Base-by-base conservation (phyloP, 2,329 filamentous ascomycete genomes). In the Alternaria brassicicola region DNA sequence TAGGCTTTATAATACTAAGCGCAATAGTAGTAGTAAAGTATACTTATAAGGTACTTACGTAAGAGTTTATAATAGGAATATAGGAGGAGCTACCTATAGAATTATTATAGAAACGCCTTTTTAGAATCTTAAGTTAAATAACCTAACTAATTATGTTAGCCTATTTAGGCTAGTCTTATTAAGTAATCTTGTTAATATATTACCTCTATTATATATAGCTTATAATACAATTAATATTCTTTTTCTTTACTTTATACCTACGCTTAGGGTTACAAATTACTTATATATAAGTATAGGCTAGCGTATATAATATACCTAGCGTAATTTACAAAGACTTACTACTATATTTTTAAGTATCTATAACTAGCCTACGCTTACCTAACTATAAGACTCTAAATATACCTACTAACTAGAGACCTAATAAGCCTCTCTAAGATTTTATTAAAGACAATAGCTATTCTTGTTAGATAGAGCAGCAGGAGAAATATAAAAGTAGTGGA, bases 391-490 rank as follows among this genome's bases (percentile, higher is more conserved):
- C 12, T 45, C 41, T 47, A 28, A 52, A 50, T 52, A 39, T 51
- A 36, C 35, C 52, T 47, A 17, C 26, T 9, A 9, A 47, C 42
- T 48, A 17, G 47, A 56, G 47, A 51, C 30, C 45, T 12, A 12
- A 54, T 33, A 61, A 57, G 39, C n/a, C 25, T 61, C 5, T 49
- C 19, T 31, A 19, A 54, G 30, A 38, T 31, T 60, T 49, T 33
- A 53, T 60, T 19, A 53, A 56, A 57, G 47, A 60, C 3, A 55
- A 50, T 23, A 46, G 43, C 36, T 31, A 45, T 57, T 52, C 42
- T 54, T 17, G 49, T 19, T 17, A 57, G 48, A 56, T 30, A 17
- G 30, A 57, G 57, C 41, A 47, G 42, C 31, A 43, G 39, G n/a
- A 55, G 6, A 52, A 30, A 31, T 61, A 53, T 52, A 8, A 54